Base-by-base conservation (phyloP, 108 stramenopile species). In the Aurantiochytrium sp. region DNA sequence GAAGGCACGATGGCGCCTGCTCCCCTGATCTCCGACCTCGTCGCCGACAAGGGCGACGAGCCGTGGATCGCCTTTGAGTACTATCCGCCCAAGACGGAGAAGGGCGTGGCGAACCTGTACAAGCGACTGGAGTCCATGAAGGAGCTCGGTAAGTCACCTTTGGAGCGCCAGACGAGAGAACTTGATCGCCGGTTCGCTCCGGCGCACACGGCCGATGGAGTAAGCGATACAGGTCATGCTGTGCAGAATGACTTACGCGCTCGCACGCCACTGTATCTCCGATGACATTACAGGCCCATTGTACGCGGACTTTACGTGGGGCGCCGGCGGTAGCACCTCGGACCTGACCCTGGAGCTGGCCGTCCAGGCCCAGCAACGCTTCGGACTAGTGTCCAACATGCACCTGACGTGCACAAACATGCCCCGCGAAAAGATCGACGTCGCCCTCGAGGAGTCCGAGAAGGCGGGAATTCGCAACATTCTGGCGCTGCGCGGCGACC, bases 341-440 rank as follows among this genome's bases (percentile, higher is more conserved):
- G 97, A 98, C 4, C 93, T 99, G 37, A 97, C 97, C 12, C 86
- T 99, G 86, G 94, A 98, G 27, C 91, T 99, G 42, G 95, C 96
- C 31, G 69, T 93, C 17, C 92, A 96, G 81, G 94, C 94, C 10
- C 95, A 96, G 54, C 85, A 93, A 53, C 19, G 24, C 12, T 90
- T 92, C 34, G 99, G 99, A 37, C 96, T 97, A 59, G 95, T 96
- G 22, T 92, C 97, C 68, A 99, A 99, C 91, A 96, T 99, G 96
- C 99, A 99, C 90, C 89, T 99, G 88, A 99, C 99, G 4, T 99
- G 99, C 95, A 99, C 99, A 87, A 99, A 99, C 93, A 97, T 99
- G 96, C 95, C 96, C 69, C 93, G 93, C 30, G 94, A 94, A 89
- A 94, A 94, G 6, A 92, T 99, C 6, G 92, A 94, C 88, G 88